Conservation (phyloP, 495 filamentous ascomycete genomes). For the Chlorociboria aeruginascens region DNA sequence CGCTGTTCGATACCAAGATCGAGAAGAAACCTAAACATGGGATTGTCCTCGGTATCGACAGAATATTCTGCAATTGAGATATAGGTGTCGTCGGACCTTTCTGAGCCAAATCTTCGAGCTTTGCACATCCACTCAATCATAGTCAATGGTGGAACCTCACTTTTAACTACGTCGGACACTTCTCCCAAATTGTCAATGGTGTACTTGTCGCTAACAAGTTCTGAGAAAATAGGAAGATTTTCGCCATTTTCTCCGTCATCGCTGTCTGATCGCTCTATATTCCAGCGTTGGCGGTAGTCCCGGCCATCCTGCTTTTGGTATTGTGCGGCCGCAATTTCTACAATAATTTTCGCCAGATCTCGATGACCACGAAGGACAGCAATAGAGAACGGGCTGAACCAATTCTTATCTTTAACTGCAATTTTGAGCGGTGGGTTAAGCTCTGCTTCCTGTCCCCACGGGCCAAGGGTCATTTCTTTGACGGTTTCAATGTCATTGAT, state of each 20-base stretch:
- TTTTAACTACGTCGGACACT: constrained; percentile 49
- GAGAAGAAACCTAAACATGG: constrained; percentile 34
- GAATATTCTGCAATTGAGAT: constrained; percentile 4
- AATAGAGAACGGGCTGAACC: constrained; percentile 47
- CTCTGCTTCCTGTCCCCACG: constrained; percentile 31
- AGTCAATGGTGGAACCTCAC: constrained; percentile 34
- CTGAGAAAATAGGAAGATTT: constrained; percentile 20
- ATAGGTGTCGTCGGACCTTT: not conserved
- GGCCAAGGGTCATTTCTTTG: constrained; percentile 33
- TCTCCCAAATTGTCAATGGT: constrained; percentile 63
- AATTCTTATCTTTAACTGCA: constrained; percentile 35
- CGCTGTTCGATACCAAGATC: constrained; percentile 24
- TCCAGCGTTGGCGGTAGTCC: constrained; percentile 33
- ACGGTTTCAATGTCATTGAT: constrained; percentile 47
- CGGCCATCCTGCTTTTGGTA: constrained; percentile 35
- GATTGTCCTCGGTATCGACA: constrained; percentile 23
- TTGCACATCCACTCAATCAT: constrained; percentile 26
- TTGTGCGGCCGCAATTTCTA: constrained; percentile 56
- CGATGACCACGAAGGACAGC: constrained; percentile 51
- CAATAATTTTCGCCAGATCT: constrained; percentile 45
- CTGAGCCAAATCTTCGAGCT: not conserved
- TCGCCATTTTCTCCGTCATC: constrained; percentile 43
- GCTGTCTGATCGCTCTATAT: constrained; percentile 22
- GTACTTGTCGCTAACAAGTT: constrained; percentile 43
- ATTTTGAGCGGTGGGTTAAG: constrained; percentile 47